Percentiles rank a stretch among this genome's conserved stretches.
Conservation (phyloP, 2,329 filamentous ascomycete genomes). For the Exophiala calicioides region DNA sequence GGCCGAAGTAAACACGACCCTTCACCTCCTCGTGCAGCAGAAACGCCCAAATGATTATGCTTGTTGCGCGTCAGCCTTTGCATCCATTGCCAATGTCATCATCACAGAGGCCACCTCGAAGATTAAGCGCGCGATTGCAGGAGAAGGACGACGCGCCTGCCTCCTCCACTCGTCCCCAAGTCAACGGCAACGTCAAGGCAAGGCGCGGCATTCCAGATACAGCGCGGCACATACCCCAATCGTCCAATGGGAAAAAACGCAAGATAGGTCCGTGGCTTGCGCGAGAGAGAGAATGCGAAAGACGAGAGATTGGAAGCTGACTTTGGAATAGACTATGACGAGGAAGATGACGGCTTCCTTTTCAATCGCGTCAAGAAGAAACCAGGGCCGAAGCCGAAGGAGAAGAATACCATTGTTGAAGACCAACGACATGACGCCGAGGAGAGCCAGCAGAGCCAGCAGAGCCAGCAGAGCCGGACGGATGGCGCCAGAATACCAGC, state of each 20-base stretch:
- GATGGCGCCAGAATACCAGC: conserved; percentile 28
- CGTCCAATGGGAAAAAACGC: conserved; percentile 40
- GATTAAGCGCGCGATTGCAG: conserved; percentile 40
- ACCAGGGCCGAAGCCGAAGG: conserved; percentile 46
- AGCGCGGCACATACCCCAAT: conserved; percentile 29
- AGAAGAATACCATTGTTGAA: conserved; percentile 15
- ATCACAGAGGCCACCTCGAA: conserved; percentile 30
- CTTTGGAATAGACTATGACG: conserved; percentile 57
- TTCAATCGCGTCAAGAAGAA: conserved; percentile 70
- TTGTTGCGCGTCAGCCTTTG: conserved; percentile 36
- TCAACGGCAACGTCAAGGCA: conserved; percentile 20
- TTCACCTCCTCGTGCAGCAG: conserved; percentile 9
- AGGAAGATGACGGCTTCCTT: conserved; percentile 75
- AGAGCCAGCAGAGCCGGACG: conserved; percentile 34
- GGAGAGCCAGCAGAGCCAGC: too few species aligned
- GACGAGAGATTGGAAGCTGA: conserved; percentile 3
- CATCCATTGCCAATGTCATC: conserved; percentile 36
- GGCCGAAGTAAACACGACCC: conserved; percentile 15
- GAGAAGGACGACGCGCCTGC: conserved; percentile 36
- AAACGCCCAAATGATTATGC: conserved; percentile 33
- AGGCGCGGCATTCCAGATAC: conserved; percentile 21
- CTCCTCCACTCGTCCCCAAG: conserved; percentile 19
- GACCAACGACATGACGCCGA: conserved; percentile 35
- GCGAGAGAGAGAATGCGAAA: not conserved
- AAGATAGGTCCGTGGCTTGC: conserved; percentile 44